Base-by-base conservation (phyloP, 129 eudicot species). In the Mikania micrantha region DNA sequence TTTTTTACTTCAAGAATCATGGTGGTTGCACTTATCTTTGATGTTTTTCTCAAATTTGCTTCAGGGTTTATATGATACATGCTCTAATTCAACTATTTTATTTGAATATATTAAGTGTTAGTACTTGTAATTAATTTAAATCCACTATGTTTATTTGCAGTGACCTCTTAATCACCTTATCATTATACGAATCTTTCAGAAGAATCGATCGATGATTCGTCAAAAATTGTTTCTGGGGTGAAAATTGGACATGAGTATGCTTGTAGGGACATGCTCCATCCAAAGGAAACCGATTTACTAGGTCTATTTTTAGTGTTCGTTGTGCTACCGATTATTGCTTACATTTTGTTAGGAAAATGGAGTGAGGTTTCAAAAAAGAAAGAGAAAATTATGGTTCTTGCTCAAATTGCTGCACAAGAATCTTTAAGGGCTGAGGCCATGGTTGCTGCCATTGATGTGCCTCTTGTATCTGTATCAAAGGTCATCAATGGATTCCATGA, bases 301-400 rank as follows among this genome's bases (percentile, higher is more conserved):
- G 81, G 76, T 60, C 78, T 88, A 44, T 78, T 91, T 82, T 36
- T 91, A 78, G 81, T 88, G 85, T 83, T 91, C 20, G 81, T 91
- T 69, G 95, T 91, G 73, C 83, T 91, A 52, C 98, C 98, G 65
- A 73, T 91, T 40, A 77, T 88, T 76, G 69, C 82, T n/a, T 91
- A 91, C 67, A 70, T 91, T 64, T 70, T 88, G 44, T 84, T 91
- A 69, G 98, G 96, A 75, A 91, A 79, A 88, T 91, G 98, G 91
- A 88, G 88, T 78, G 96, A 91, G 78, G 63, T 78, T 61, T 34
- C 96, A 2, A 82, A 69, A 66, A 88, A 70, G 82, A 91, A 82
- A 72, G 91, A 80, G 57, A 78, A 87, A 73, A 20, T 84, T 59
- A 64, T 84, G 67, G 77, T 83, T 50, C 81, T 88, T 27, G 85